Evolutionary conservation across 177 flowering plant species (phyloP), one percentile per base, ranked within the genome.

Genomic region (Vitis hybrid): DNA sequence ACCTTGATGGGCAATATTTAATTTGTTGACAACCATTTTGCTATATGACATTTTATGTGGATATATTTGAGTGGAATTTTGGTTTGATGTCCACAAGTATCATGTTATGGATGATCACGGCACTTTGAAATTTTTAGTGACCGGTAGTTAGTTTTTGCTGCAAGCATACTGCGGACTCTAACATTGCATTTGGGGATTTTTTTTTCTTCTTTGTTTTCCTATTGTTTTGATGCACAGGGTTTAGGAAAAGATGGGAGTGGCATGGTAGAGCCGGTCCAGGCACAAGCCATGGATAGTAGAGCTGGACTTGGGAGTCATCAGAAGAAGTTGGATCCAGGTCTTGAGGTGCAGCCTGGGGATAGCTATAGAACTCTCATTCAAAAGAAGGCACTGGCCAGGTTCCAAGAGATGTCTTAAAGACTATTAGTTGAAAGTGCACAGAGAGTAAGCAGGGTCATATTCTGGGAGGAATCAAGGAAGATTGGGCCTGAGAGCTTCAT

Each of bases 181-280:
- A 67, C 60, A 26, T 26, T 52, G 34, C 45, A 49, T 50, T 13
- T 65, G 13, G 71, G 39, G 4, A 57, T 67, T 68, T 67, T 23
- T 77, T 65, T 70, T 17, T 52, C 12, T 12, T 54, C 15, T n/a
- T 70, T 11, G 56, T 58, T 32, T 19, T 11, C 13, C 14, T 60
- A 8, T 70, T 76, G 68, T 18, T 72, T 51, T 57, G 56, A 51
- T 62, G 62, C 2, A 18, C 82, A 96, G 98, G 99, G 99, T 56
- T 75, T 94, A 54, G 99, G 99, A 13, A 96, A 85, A 82, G 97
- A 96, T 80, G 97, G 99, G 51, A 92, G 99, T 72, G 98, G 98
- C 64, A 87, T 96, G 83, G 76, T 77, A n/a, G 97, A 92, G 76
- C 99, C 99, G 5, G 99, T 96, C 17, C 91, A 86, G 75, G 94